Base-by-base conservation (phyloP, 345 rosid species). In the Bruguiera gymnorhiza region DNA sequence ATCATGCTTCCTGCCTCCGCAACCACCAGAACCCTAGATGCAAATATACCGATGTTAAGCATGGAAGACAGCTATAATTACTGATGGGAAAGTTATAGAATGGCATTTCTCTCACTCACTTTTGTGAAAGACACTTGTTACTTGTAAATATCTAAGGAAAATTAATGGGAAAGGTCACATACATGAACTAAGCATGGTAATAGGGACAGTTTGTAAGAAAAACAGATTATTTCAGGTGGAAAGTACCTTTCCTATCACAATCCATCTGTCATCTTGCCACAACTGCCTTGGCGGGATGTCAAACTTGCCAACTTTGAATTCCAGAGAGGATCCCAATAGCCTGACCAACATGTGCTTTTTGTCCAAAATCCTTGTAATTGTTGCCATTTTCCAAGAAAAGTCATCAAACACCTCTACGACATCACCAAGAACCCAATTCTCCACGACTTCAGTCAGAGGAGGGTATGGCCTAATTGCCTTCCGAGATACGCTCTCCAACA, bases 371-470 rank as follows among this genome's bases (percentile, higher is more conserved):
- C 79, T 78, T 2, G 78, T 80, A 55, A 92, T 80, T 15, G 79
- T 85, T 36, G 89, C 97, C 86, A 85, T 84, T 81, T 84, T 89
- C 97, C 97, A 92, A n/a, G 86, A 84, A 71, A 79, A 78, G 68
- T 69, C 72, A 37, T 85, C 73, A 59, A 80, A 81, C 65, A 89
- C 90, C 85, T 92, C 97, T 2, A 89, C 80, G 30, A 89, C 82
- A 79, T 92, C 92, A 69, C 94, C 92, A 51, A 84, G 83, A 72
- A 66, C 63, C 92, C 90, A 88, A 69, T 73, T 72, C 55, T 78
- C 80, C 6, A 68, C 65, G 54, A 75, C 81, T 32, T 70, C 79
- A 30, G 53, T 60, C 30, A 55, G 56, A 32, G 78, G 95, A 53
- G 89, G 86, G 65, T 80, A 77, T 63, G 97, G 97, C 82, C 95